Base-by-base conservation (phyloP, 148 eudicot genomes). In the Amaranthus palmeri region DNA sequence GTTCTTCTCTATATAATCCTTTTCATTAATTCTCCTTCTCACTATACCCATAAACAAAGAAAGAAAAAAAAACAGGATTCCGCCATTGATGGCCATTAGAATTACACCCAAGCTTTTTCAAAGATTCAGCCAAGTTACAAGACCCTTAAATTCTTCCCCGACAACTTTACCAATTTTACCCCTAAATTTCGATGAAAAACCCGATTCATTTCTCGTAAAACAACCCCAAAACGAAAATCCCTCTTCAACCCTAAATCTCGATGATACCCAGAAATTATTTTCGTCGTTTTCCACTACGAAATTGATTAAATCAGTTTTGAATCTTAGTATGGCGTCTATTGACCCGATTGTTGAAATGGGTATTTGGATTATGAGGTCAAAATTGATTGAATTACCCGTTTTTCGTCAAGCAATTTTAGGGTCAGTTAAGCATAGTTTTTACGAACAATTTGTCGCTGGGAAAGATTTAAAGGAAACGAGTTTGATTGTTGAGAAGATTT, bases 371-470 rank as follows among this genome's bases (percentile, higher is more conserved):
- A 88, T 89, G 96, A 74, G 79, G 14, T 93, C 96, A 0, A 78
- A 62, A 75, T 68, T 89, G 54, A 83, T 95, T 80, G 70, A 75
- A 1, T 70, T 68, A 8, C 80, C 84, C 15, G 47, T 85, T 7
- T 42, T 82, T 2, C 69, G 83, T 3, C 76, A 82, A 54, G 54
- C 76, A 13, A 72, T 86, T 8, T 15, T 88, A 3, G 85, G 76
- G 10, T 51, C 67, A 0, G 80, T 85, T 1, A 80, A 81, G n/a
- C 76, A 60, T 11, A 89, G 87, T 18, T 81, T 95, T 50, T 95
- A 84, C 52, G 96, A 85, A 6, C 98, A 95, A 47, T 95, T 95
- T 68, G 88, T 87, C 43, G 97, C 93, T 0, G 98, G 98, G 0
- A 62, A 69, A 57, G 81, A 82, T 69, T 71, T 86, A 49, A 63